phyloP scores from a whole-genome alignment of 306 rosid genomes.

The Urtica urens region DNA sequence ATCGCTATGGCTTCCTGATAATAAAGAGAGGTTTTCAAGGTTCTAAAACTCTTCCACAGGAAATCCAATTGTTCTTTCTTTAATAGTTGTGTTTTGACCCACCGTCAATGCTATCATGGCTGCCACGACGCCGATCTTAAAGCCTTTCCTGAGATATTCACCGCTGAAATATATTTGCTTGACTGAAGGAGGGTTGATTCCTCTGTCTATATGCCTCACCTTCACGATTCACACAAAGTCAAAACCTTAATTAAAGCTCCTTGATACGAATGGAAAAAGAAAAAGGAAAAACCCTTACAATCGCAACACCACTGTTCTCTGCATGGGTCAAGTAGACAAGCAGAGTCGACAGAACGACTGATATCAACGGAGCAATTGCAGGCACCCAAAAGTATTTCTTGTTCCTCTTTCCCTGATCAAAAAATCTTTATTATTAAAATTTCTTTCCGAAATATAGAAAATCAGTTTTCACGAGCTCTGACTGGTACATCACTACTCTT shows the following conservation, averaged over 20 bases:
- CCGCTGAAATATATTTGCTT: slow-evolving; percentile 55
- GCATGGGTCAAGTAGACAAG: slow-evolving; percentile 82
- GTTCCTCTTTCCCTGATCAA: slow-evolving; percentile 74
- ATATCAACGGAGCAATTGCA: slow-evolving; percentile 85
- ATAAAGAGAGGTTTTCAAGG: neutral
- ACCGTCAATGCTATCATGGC: slow-evolving; percentile 88
- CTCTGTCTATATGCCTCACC: slow-evolving; percentile 67
- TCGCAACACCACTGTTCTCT: slow-evolving; percentile 73
- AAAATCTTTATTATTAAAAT: slow-evolving; percentile 17
- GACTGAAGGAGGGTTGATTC: slow-evolving; percentile 81
- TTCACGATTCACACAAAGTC: slow-evolving; percentile 19
- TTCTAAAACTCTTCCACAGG: slow-evolving; percentile 7
- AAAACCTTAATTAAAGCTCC: slow-evolving; percentile 8
- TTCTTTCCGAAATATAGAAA: slow-evolving; percentile 1
- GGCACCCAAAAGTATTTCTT: slow-evolving; percentile 79
- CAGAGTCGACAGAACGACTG: slow-evolving; percentile 71
- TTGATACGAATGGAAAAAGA: slow-evolving; percentile 1
- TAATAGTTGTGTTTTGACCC: slow-evolving; percentile 34
- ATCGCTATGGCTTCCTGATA: slow-evolving; percentile 86
- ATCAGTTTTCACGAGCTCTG: neutral
- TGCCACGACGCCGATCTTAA: slow-evolving; percentile 69
- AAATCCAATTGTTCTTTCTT: slow-evolving; percentile 9
- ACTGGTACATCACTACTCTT: slow-evolving; percentile 16
- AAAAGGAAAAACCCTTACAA: slow-evolving; percentile 39
- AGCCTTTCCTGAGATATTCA: slow-evolving; percentile 53